Evolutionary conservation across 2,329 filamentous ascomycete genomes (phyloP).

Genomic region (Dactylellina cionopaga): DNA sequence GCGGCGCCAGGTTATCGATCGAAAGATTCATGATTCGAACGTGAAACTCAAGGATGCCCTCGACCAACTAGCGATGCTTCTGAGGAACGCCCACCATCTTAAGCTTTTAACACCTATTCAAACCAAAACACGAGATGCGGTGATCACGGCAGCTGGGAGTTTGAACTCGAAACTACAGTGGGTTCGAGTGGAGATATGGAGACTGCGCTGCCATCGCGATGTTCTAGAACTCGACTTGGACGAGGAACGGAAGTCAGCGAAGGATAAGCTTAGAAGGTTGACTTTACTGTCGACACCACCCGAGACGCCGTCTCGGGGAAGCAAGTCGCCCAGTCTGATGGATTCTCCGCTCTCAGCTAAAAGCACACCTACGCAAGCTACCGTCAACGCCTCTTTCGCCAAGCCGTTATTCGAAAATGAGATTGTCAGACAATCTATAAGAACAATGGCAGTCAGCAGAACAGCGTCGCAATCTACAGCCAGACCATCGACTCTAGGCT

Average conservation of each 20-base stretch:
- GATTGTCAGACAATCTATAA: constrained; percentile 38
- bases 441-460: constrained; percentile 41
- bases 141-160: constrained; percentile 83
- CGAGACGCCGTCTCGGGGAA: constrained; percentile 33
- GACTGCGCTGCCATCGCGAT: constrained; percentile 86
- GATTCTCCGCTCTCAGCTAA: constrained; percentile 50
- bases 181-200: constrained; percentile 94
- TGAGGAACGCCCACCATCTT: constrained; percentile 89
- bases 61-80: constrained; percentile 80
- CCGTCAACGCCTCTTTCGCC: constrained; percentile 36
- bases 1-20: constrained; percentile 80
- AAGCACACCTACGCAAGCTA: constrained; percentile 48
- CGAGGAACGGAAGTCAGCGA: constrained; percentile 69
- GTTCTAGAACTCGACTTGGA: constrained; percentile 86
- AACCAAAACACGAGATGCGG: constrained; percentile 84
- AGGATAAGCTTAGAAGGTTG: constrained; percentile 54
- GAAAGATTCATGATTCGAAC: constrained; percentile 84
- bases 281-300: constrained; percentile 40
- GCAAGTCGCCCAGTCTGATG: constrained; percentile 33
- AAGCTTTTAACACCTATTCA: constrained; percentile 89
- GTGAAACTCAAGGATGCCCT: constrained; percentile 77
- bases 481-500: constrained; percentile 28
- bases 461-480: constrained; percentile 49
- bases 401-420: constrained; percentile 47
- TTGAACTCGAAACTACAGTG: constrained; percentile 91